Base-by-base conservation (phyloP, 2,329 filamentous ascomycete species). In the Tolypocladium amazonense region DNA sequence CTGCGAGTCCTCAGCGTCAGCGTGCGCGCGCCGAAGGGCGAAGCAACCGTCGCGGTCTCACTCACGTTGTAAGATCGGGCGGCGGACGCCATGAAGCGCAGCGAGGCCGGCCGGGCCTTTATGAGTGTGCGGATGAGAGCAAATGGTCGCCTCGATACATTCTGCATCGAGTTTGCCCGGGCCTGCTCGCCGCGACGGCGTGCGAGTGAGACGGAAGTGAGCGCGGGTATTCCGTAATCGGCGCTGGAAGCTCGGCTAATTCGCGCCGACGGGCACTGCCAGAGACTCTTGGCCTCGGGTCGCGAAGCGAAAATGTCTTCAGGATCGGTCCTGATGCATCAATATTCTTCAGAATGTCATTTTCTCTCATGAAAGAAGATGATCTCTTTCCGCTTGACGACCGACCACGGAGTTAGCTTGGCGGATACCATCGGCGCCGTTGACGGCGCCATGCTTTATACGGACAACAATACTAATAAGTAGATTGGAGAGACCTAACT, bases 1-100 rank as follows among this genome's bases (percentile, higher is more conserved):
- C 91, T 96, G 65, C 2, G 18, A 27, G 18, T 43, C 20, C 33
- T 54, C 9, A 50, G 59, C 41, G 33, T 52, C 50, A 54, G 30
- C 11, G 20, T 15, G 20, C 50, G 50, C 50, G 33, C 11, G 20
- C 23, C 12, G 20, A 20, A 23, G 2, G 50, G 30, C 15, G 50
- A 23, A 23, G 50, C 20, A 15, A 11, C 27, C 20, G 50, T 37
- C 37, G 23, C 43, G 60, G 30, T 35, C 53, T 60, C 27, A 30
- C 63, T 66, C 65, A 73, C 73, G 65, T 73, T 71, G 65, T 75
- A 75, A 23, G 73, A 69, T 55, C 72, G 66, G 33, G 58, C 58
- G 27, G 65, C 60, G 15, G 66, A 68, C 38, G 69, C 62, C 69
- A 74, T 73, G 38, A 60, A 68, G 62, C 63, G 65, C 52, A 65